Evolutionary conservation across 2,329 filamentous ascomycete species (phyloP).

Genomic region (Claviceps purpurea): DNA sequence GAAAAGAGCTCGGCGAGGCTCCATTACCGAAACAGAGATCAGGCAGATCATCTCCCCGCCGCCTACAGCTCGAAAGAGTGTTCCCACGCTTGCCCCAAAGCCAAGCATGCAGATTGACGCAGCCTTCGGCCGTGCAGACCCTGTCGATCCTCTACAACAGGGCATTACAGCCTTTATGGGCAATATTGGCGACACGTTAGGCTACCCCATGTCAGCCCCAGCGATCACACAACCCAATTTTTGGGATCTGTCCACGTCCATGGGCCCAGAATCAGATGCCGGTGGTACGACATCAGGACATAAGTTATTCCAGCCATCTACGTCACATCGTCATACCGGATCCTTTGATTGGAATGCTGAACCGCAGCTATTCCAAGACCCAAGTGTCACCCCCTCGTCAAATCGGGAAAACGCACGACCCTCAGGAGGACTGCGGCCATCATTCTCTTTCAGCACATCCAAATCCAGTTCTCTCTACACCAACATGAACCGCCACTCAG

Average conservation of each 20-base stretch:
- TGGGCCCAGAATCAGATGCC: constrained; percentile 49
- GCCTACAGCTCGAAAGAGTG: constrained; percentile 40
- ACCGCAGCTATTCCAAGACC: constrained; percentile 41
- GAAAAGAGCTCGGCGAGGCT: constrained; percentile 34
- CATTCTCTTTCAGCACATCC: constrained; percentile 39
- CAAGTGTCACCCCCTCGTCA: constrained; percentile 19
- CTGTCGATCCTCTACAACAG: constrained; percentile 34
- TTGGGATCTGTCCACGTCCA: constrained; percentile 40
- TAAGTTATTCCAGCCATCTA: constrained; percentile 27
- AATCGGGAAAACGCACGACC: constrained; percentile 24
- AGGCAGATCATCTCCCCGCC: constrained; percentile 47
- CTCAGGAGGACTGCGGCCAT: constrained; percentile 26
- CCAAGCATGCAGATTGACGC: constrained; percentile 47
- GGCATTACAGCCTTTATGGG: constrained; percentile 34
- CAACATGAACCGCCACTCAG: constrained; percentile 15
- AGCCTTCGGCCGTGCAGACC: constrained; percentile 37
- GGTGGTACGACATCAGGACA: constrained; percentile 36
- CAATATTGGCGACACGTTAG: constrained; percentile 41
- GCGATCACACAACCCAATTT: constrained; percentile 34
- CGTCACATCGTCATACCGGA: constrained; percentile 31
- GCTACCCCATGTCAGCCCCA: constrained; percentile 46
- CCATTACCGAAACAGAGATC: constrained; percentile 20
- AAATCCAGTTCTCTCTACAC: constrained; percentile 16
- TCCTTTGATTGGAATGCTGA: constrained; percentile 45
- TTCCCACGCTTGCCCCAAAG: constrained; percentile 41